Base-by-base conservation (phyloP, 495 filamentous ascomycete genomes). In the Podospora appendiculata region DNA sequence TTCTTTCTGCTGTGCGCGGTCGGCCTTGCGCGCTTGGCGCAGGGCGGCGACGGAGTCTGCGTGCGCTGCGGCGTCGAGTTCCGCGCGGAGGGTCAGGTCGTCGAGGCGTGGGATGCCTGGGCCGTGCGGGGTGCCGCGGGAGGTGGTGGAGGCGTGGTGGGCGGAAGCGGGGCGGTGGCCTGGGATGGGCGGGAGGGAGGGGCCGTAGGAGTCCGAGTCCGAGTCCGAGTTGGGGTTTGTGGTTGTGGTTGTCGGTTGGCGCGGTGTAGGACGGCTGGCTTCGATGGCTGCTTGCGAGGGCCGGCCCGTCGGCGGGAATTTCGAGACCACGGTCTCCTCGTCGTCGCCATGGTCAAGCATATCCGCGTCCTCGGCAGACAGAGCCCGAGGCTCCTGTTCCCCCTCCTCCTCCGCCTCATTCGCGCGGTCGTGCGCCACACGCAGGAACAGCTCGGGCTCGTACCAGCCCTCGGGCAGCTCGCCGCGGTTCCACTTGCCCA, bases 391-490 rank as follows among this genome's bases (percentile, higher is more conserved):
- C 36, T 38, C 19, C 4, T 36, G 8, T 9, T 7, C 44, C n/a
- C 58, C 53, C n/a, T 58, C 58, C 11, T 16, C 32, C 45, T 53
- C 49, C 45, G 44, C 54, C 41, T 47, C 46, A 36, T 39, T 48
- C 35, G 54, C 17, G 25, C 35, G 49, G 14, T 44, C 52, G 8
- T 52, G 33, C n/a, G 58, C 50, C 35, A 79, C 79, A 47, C 77
- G 79, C 39, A 74, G 64, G 17, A 85, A 71, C 2, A 77, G 82
- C 57, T 67, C 70, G 17, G 90, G 85, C 58, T 90, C 87, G 66
- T 98, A 98, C 92, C 93, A 98, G 19, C 90, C 90, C 66, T 90
- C 85, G 2, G 89, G 86, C 50, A 98, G 75, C 75, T 95, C 90
- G 70, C 87, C 89, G 63, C 81, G 84, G 73, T 98, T 98, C 93